Conservation (phyloP, 1,284 basidiomycete genomes). For the Melampsora americana region DNA sequence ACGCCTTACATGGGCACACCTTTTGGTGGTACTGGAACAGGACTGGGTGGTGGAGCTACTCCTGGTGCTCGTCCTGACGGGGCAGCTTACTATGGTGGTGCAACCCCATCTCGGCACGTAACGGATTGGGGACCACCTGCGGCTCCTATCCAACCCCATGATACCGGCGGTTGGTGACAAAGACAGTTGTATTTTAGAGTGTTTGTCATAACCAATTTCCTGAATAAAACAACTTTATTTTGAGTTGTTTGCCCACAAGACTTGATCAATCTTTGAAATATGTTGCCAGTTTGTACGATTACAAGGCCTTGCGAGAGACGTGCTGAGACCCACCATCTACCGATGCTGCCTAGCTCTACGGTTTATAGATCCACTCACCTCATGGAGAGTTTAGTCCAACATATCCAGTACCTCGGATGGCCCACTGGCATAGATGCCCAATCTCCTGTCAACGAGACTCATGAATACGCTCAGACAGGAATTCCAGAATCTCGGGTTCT, state of each 20-base stretch:
- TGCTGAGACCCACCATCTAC: too few species aligned
- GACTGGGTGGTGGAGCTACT: conserved; percentile 26
- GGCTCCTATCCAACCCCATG: conserved; percentile 28
- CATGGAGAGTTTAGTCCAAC: too few species aligned
- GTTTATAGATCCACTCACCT: too few species aligned
- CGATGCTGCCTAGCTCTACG: too few species aligned
- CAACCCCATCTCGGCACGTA: conserved; percentile 22
- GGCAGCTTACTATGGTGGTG: conserved; percentile 36
- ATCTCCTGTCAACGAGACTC: too few species aligned
- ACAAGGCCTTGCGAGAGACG: too few species aligned
- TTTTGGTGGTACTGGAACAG: conserved; percentile 23
- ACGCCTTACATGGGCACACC: conserved; percentile 44
- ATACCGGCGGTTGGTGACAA: not conserved
- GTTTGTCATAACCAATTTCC: not conserved
- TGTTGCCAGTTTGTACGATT: not conserved
- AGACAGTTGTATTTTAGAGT: not conserved
- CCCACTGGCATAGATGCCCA: too few species aligned
- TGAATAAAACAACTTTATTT: not conserved
- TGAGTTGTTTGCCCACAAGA: not conserved
- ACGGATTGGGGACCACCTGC: conserved; percentile 40
- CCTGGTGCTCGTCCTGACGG: conserved; percentile 40
- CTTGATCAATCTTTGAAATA: not conserved
- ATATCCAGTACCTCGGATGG: too few species aligned
- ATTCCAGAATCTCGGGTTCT: too few species aligned
- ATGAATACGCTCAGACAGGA: too few species aligned